Evolutionary conservation across 371 early-diverging fungal genomes (phyloP).

Genomic region (Apophysomyces sp.): DNA sequence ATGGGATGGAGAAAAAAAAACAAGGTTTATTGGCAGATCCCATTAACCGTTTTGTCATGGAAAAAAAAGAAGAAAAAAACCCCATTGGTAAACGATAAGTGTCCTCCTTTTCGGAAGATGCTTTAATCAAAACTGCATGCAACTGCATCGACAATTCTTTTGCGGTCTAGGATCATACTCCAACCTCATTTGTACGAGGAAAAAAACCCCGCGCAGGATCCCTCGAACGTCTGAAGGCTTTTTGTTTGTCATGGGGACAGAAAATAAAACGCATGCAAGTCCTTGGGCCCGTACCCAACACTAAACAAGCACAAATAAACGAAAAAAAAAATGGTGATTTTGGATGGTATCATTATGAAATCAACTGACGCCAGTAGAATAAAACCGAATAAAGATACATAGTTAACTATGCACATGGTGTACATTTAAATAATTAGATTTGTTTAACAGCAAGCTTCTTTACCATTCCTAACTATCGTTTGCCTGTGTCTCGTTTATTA

Average conservation of each 20-base stretch:
- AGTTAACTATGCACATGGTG: too few relatives aligned
- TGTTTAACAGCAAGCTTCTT: too few relatives aligned
- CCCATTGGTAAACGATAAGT: background rate
- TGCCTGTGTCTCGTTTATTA: too few relatives aligned
- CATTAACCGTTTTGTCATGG: background rate
- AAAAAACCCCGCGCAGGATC: background rate
- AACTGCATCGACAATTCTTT: background rate
- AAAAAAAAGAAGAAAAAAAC: background rate
- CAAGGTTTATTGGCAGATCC: background rate
- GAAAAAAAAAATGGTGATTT: background rate
- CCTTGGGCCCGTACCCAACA: background rate
- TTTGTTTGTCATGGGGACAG: constrained; percentile 1
- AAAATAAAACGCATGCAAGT: background rate
- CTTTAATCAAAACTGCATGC: constrained; percentile 1
- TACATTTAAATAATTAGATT: too few relatives aligned
- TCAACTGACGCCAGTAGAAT: too few relatives aligned
- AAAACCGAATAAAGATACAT: too few relatives aligned
- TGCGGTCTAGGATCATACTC: background rate
- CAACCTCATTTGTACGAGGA: background rate
- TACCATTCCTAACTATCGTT: too few relatives aligned
- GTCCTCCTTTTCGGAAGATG: background rate
- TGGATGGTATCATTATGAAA: background rate
- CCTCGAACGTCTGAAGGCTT: background rate
- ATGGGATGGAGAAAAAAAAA: too few relatives aligned
- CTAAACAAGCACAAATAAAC: too few relatives aligned